Conservation (phyloP, 2,329 filamentous ascomycete species). For the Alternaria novae-zelandiae region DNA sequence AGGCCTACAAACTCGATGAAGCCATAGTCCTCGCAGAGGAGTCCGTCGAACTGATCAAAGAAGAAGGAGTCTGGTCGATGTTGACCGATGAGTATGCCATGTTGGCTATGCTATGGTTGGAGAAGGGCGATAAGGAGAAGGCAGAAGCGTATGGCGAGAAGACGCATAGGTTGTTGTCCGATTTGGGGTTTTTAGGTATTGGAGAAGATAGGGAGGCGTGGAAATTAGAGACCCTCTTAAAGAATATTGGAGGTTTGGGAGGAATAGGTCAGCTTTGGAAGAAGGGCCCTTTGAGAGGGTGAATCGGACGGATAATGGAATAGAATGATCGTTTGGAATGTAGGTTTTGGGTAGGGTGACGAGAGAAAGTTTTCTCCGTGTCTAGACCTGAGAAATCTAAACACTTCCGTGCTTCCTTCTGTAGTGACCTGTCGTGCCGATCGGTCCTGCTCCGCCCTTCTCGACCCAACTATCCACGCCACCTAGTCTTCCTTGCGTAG, state of each 20-base stretch:
- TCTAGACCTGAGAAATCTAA: neutral
- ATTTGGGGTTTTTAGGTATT: conserved; percentile 26
- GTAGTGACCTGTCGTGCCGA: neutral
- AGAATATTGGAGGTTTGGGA: conserved; percentile 6
- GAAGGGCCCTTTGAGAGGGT: neutral
- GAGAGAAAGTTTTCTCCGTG: neutral
- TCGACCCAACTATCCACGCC: neutral
- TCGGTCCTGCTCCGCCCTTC: neutral
- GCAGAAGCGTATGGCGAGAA: conserved; percentile 18
- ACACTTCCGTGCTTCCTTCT: neutral
- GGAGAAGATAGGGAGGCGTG: conserved; percentile 14
- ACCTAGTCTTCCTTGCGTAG: neutral
- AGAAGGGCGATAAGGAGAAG: conserved; percentile 10
- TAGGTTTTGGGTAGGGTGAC: neutral
- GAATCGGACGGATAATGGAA: neutral
- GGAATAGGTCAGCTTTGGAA: conserved; percentile 1
- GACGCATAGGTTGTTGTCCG: conserved; percentile 3
- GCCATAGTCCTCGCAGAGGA: conserved; percentile 22
- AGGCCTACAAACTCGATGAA: neutral
- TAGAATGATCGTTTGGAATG: neutral
- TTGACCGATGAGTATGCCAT: conserved; percentile 26
- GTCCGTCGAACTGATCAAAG: conserved; percentile 17
- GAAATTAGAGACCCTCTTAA: conserved; percentile 23
- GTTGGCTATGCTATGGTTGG: conserved; percentile 21
- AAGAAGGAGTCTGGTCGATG: conserved; percentile 21